A percentile compares a stretch with the other conserved stretches of the same genome.
phyloP scores from a whole-genome alignment of 164 flowering plant species.

The Protea cynaroides region DNA sequence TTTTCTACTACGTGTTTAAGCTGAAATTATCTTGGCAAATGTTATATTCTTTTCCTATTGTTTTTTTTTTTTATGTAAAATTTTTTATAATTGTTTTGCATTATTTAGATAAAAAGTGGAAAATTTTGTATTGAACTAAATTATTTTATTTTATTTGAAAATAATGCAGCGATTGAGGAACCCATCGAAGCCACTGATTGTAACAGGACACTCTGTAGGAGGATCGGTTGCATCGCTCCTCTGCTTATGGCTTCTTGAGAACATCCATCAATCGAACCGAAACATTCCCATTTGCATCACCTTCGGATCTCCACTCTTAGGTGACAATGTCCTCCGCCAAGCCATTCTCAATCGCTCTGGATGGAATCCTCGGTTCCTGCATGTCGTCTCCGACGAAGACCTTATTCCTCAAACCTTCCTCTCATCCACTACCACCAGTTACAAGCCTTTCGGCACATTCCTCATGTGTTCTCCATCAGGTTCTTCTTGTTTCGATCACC shows the following conservation, averaged over 20 bases:
- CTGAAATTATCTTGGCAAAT: too few relatives aligned
- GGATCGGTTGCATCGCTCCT: conserved; percentile 51
- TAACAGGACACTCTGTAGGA: conserved; percentile 41
- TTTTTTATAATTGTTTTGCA: too few relatives aligned
- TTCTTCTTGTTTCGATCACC: conserved; percentile 30
- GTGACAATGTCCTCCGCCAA: conserved; percentile 27
- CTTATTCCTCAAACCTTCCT: conserved; percentile 21
- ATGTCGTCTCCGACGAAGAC: conserved; percentile 27
- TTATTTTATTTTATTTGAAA: too few relatives aligned
- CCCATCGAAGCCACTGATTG: conserved; percentile 6
- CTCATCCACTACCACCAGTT: conserved; percentile 5
- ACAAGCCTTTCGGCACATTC: conserved; percentile 45
- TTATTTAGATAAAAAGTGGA: too few relatives aligned
- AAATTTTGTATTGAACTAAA: too few relatives aligned
- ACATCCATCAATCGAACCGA: conserved; percentile 1
- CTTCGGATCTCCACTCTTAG: conserved; percentile 44
- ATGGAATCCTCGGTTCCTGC: conserved; percentile 37
- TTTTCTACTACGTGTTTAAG: too few relatives aligned
- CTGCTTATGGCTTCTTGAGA: conserved; percentile 38
- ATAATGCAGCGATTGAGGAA: too few relatives aligned
- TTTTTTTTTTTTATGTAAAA: too few relatives aligned
- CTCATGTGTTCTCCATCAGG: conserved; percentile 32
- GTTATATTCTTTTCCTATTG: too few relatives aligned
- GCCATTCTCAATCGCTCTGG: conserved; percentile 19
- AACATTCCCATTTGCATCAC: conserved; percentile 40